A percentile compares a stretch with the other conserved stretches of the same genome.
Conservation (phyloP, 768 basidiomycete genomes). For the Trametes maxima region DNA sequence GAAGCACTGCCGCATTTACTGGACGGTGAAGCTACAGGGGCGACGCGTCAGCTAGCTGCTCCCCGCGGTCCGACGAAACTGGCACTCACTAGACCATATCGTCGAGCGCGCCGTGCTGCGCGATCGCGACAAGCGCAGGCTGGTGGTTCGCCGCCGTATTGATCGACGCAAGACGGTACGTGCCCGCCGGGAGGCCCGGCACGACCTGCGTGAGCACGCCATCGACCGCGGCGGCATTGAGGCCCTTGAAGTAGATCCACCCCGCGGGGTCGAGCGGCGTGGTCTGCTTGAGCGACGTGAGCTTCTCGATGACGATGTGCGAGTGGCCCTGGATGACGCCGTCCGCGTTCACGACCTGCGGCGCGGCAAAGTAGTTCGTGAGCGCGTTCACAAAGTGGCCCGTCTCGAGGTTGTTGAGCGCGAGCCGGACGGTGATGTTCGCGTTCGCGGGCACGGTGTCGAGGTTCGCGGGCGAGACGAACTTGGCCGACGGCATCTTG, state of each 20-base stretch:
- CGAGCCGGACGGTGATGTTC: slow-evolving; percentile 57
- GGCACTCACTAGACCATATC: slow-evolving; percentile 39
- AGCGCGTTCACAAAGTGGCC: slow-evolving; percentile 63
- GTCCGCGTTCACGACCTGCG: slow-evolving; percentile 49
- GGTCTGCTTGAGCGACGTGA: slow-evolving; percentile 45
- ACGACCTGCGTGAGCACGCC: slow-evolving; percentile 46
- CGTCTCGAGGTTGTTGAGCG: slow-evolving; percentile 47
- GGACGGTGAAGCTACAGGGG: slow-evolving; percentile 21
- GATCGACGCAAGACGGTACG: slow-evolving; percentile 46
- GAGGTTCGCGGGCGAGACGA: slow-evolving; percentile 51
- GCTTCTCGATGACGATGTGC: slow-evolving; percentile 55
- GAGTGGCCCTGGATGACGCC: slow-evolving; percentile 54
- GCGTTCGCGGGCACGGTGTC: slow-evolving; percentile 48
- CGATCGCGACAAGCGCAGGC: slow-evolving; percentile 42
- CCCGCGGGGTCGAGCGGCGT: slow-evolving; percentile 47
- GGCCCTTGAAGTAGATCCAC: slow-evolving; percentile 69
- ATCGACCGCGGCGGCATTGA: slow-evolving; percentile 44
- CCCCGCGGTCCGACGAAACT: background rate
- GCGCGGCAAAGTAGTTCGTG: slow-evolving; percentile 55
- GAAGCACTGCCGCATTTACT: no score
- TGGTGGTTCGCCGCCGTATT: slow-evolving; percentile 51
- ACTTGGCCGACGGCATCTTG: slow-evolving; percentile 60
- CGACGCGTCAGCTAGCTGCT: background rate
- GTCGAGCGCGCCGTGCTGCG: slow-evolving; percentile 46
- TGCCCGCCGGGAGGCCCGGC: slow-evolving; percentile 42